Percentiles rank a stretch among this genome's conserved stretches.
These are phyloP conservation scores for Lactifluus rugatus DNA, from an alignment of 768 basidiomycete species.

Conservation along the genomic window DNA sequence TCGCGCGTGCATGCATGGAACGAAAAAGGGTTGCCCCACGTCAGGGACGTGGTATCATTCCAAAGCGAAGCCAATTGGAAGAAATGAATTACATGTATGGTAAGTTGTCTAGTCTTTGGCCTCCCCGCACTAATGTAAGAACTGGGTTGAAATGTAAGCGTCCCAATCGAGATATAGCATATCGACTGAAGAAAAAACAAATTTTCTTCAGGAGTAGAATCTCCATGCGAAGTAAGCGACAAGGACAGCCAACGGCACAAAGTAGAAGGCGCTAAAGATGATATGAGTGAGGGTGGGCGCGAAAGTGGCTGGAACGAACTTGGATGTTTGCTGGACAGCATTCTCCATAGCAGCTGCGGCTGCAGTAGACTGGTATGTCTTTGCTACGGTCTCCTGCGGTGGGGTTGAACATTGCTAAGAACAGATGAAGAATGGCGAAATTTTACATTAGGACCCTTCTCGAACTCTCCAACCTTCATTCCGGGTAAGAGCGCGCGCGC, in stretches of 20 bases:
- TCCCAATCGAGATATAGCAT: not conserved
- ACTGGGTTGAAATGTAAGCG: not conserved
- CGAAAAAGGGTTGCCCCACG: too few species aligned
- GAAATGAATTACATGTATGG: slow-evolving; percentile 2
- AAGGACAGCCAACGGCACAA: slow-evolving; percentile 35
- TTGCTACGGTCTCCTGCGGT: slow-evolving; percentile 10
- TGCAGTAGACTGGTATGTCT: slow-evolving; percentile 6
- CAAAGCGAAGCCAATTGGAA: not conserved
- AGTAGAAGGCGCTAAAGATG: slow-evolving; percentile 28
- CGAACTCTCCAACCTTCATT: slow-evolving; percentile 76
- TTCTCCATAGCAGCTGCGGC: slow-evolving; percentile 12
- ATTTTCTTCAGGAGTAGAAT: slow-evolving; percentile 24
- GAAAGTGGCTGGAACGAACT: slow-evolving; percentile 10
- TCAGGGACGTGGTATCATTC: not conserved
- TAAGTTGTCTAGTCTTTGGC: not conserved
- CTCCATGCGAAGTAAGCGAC: slow-evolving; percentile 41
- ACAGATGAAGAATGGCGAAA: not conserved
- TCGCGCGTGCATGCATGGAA: too few species aligned
- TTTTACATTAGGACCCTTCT: slow-evolving; percentile 38
- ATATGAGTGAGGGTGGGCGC: not conserved
- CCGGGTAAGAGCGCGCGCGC: slow-evolving; percentile 89
- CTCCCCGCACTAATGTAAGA: not conserved
- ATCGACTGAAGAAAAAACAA: not conserved
- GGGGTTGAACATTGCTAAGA: not conserved
- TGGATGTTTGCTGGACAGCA: slow-evolving; percentile 19